These are phyloP conservation scores for Boletus semigastroideus DNA, from an alignment of 1,284 basidiomycete genomes.

Conservation along the genomic window DNA sequence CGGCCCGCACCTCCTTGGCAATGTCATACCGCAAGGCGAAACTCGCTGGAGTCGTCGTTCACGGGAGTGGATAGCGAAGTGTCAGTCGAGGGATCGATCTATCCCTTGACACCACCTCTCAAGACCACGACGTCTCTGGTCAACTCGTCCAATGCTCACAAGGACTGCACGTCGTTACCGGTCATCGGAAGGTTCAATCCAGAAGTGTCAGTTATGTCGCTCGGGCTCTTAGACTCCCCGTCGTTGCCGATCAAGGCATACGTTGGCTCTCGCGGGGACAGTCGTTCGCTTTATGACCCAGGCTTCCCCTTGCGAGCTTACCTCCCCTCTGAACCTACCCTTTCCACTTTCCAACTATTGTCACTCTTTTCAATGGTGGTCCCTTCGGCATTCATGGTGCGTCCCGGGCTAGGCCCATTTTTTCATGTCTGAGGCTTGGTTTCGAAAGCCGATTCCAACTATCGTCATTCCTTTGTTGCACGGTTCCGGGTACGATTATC, in stretches of 20 bases:
- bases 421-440: not conserved
- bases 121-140: not conserved
- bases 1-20: no score
- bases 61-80: not conserved
- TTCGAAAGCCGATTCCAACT: constrained; percentile 11
- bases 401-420: not conserved
- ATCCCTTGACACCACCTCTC: constrained; percentile 17
- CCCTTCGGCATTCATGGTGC: constrained; percentile 4
- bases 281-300: not conserved
- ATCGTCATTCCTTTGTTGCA: constrained; percentile 18
- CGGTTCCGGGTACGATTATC: not conserved
- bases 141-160: not conserved
- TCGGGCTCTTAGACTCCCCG: not conserved
- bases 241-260: constrained; percentile 6
- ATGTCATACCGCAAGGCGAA: not conserved
- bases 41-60: constrained; percentile 1
- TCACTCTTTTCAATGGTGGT: constrained; percentile 14
- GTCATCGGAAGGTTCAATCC: not conserved
- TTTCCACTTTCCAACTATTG: constrained; percentile 16
- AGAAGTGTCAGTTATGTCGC: not conserved
- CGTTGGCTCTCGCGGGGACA: not conserved
- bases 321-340: constrained; percentile 7
- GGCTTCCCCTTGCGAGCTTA: constrained; percentile 6
- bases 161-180: not conserved
- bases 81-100: constrained; percentile 7